phyloP scores from a whole-genome alignment of 1,139 yeast species.

The Geotrichum phurueaensis region DNA sequence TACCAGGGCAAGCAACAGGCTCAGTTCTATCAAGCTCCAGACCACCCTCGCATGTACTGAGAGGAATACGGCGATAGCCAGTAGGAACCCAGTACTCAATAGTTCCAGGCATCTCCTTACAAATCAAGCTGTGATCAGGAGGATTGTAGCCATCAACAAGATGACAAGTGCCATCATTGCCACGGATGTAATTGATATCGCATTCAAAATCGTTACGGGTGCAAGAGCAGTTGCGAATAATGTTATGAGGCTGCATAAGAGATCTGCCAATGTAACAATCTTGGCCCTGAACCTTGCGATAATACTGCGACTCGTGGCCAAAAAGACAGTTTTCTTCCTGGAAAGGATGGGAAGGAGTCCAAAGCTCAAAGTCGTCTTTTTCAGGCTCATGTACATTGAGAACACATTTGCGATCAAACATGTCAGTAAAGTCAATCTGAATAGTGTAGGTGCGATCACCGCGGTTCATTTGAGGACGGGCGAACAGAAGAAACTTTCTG shows the following conservation, averaged over 20 bases:
- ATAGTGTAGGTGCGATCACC: constrained; percentile 43
- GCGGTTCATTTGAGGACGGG: constrained; percentile 37
- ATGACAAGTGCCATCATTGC: constrained; percentile 78
- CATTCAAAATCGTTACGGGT: constrained; percentile 88
- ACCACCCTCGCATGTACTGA: constrained; percentile 74
- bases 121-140: constrained; percentile 57
- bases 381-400: constrained; percentile 55
- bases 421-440: constrained; percentile 65
- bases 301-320: constrained; percentile 78
- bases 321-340: constrained; percentile 62
- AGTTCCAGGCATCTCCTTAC: constrained; percentile 48
- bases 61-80: constrained; percentile 70
- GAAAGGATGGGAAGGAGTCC: constrained; percentile 72
- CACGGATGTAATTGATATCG: constrained; percentile 74
- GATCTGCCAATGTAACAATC: constrained; percentile 71
- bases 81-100: constrained; percentile 74
- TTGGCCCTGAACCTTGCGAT: constrained; percentile 59
- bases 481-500: constrained; percentile 58
- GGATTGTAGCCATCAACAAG: constrained; percentile 68
- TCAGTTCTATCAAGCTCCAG: constrained; percentile 56
- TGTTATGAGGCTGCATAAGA: constrained; percentile 46
- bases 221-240: constrained; percentile 70
- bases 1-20: constrained; percentile 86
- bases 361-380: constrained; percentile 70
- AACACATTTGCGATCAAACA: constrained; percentile 62